phyloP scores from a whole-genome alignment of 768 basidiomycete genomes.

The Rhodosporidiobolus odoratus region DNA sequence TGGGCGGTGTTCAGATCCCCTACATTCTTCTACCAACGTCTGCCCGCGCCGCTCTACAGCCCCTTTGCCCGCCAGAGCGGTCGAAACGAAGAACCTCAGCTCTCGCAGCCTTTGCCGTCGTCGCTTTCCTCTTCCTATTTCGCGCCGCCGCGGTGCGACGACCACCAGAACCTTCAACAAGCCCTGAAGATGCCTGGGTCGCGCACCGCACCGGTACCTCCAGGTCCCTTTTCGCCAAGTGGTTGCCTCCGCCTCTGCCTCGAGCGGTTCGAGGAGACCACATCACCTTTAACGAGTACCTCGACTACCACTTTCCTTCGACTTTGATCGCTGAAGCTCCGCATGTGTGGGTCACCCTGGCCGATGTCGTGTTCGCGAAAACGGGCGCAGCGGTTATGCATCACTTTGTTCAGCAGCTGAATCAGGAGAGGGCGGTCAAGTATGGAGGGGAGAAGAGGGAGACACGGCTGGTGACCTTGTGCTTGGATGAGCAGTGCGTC shows the following conservation, averaged over 20 bases:
- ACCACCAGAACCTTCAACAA: background rate
- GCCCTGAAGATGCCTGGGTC: background rate
- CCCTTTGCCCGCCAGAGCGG: background rate
- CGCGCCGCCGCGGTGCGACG: background rate
- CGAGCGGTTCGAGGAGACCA: background rate
- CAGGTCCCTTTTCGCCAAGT: background rate
- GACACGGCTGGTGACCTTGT: constrained; percentile 23
- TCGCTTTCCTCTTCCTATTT: background rate
- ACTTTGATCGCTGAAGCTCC: background rate
- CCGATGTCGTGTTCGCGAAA: background rate
- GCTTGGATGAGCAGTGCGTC: constrained; percentile 25
- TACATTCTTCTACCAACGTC: no score
- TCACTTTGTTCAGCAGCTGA: constrained; percentile 16
- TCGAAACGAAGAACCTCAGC: background rate
- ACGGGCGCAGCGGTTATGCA: constrained; percentile 20
- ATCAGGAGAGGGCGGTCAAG: constrained; percentile 3
- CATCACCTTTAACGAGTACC: constrained; percentile 14
- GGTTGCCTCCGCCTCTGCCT: background rate
- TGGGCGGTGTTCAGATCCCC: no score
- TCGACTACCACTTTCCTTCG: constrained; percentile 22
- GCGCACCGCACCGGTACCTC: background rate
- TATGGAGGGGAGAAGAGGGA: background rate
- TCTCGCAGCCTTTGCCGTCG: background rate
- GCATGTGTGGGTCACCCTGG: constrained; percentile 26
- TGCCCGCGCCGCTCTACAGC: no score